These are phyloP conservation scores for Phytophthora fragariaefolia DNA, from an alignment of 352 stramenopile species.

Conservation along the genomic window DNA sequence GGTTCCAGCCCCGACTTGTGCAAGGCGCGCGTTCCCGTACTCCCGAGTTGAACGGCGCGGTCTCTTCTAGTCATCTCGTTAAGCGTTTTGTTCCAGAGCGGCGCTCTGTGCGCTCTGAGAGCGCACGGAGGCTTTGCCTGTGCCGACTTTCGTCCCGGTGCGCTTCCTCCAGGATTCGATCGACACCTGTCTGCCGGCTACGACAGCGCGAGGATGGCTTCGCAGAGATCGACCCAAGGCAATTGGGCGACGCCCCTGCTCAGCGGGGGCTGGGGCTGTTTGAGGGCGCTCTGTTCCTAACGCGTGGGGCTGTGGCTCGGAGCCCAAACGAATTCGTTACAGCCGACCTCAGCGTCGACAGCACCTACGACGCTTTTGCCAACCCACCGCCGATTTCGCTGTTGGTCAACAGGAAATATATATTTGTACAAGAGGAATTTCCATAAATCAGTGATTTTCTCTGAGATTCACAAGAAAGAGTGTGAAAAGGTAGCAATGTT, in stretches of 20 bases:
- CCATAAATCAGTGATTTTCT: too few species aligned
- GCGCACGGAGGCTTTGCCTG: constrained; percentile 25
- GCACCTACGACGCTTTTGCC: too few species aligned
- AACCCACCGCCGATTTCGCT: not conserved
- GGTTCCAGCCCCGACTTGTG: constrained; percentile 9
- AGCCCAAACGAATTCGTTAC: not conserved
- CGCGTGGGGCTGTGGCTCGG: not conserved
- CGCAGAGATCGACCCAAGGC: constrained; percentile 10
- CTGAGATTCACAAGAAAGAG: not conserved
- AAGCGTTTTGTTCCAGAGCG: too few species aligned
- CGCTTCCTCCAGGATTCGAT: not conserved
- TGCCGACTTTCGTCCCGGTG: constrained; percentile 11
- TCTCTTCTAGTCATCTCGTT: constrained; percentile 23
- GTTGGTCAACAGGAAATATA: too few species aligned
- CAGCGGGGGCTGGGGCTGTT: too few species aligned
- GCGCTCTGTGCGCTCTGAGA: constrained; percentile 14
- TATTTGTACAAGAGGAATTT: too few species aligned
- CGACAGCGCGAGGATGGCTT: constrained; percentile 13
- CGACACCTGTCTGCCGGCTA: not conserved
- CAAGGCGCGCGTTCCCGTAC: constrained; percentile 13
- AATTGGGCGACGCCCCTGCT: constrained; percentile 4
- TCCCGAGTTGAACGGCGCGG: constrained; percentile 18
- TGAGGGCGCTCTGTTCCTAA: not conserved
- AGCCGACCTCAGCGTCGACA: too few species aligned
- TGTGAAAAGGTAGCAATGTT: not conserved